phyloP scores from a whole-genome alignment of 2,329 filamentous ascomycete species.

The Aspergillus brasiliensis region DNA sequence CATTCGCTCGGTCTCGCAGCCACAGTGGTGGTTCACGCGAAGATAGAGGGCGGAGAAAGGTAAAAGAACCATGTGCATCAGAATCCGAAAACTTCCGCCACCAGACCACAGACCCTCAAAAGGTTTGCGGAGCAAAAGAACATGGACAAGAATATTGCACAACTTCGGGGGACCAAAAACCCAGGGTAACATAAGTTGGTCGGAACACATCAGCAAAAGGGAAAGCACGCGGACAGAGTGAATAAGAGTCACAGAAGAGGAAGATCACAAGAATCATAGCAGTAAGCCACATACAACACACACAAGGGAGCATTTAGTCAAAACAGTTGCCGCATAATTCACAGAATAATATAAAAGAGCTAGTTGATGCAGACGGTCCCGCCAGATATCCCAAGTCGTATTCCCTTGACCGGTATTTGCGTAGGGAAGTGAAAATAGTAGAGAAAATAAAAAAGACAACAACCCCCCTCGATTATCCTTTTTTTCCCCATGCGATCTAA shows the following conservation, averaged over 20 bases:
- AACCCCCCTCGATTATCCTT: slow-evolving; percentile 19
- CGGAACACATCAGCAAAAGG: slow-evolving; percentile 17
- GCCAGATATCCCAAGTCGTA: slow-evolving; percentile 24
- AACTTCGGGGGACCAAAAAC: slow-evolving; percentile 23
- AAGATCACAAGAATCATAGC: slow-evolving; percentile 15
- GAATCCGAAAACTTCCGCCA: slow-evolving; percentile 17
- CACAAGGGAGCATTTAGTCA: slow-evolving; percentile 17
- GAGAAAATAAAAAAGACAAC: slow-evolving; percentile 6
- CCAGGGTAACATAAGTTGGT: slow-evolving; percentile 25
- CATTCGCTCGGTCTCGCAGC: neutral
- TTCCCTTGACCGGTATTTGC: slow-evolving; percentile 21
- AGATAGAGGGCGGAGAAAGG: neutral
- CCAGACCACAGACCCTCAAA: slow-evolving; percentile 15
- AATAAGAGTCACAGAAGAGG: slow-evolving; percentile 7
- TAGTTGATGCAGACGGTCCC: slow-evolving; percentile 27
- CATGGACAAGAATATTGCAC: slow-evolving; percentile 24
- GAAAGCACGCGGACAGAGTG: slow-evolving; percentile 5
- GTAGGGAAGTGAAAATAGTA: slow-evolving; percentile 13
- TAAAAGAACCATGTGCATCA: slow-evolving; percentile 6
- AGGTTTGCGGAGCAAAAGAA: slow-evolving; percentile 8
- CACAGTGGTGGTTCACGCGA: neutral
- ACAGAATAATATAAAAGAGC: slow-evolving; percentile 16
- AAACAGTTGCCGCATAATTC: slow-evolving; percentile 20
- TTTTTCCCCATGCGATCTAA: slow-evolving; percentile 28
- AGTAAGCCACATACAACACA: slow-evolving; percentile 27